Evolutionary conservation across 345 rosid species (phyloP), one percentile per base, ranked within the genome.

Genomic region (Rhodomyrtus tomentosa): DNA sequence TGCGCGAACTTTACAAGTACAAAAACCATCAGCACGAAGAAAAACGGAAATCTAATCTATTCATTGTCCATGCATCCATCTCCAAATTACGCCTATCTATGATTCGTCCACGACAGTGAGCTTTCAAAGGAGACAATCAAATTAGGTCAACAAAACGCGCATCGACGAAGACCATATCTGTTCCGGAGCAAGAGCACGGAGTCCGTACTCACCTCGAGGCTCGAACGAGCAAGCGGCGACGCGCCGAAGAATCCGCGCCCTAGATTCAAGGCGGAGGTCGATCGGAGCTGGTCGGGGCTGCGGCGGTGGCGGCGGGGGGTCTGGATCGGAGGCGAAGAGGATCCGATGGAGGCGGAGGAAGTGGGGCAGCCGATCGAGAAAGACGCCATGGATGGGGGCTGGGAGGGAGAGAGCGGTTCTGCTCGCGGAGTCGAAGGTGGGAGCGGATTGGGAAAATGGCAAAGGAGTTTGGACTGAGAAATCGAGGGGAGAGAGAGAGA

Each of bases 211-310:
- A 29, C 73, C 73, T 14, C 10, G 73, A 59, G 73, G 6, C 29
- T 59, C 73, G 0, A 59, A 27, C 38, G 21, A 59, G 38, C 73
- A 27, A 9, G 1, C 73, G 5, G 73, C 21, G 38, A 29, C 21
- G 0, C 0, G 20, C 73, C 10, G 2, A 59, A 59, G 73, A 59
- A 0, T 0, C 21, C 10, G 21, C 0, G 10, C 73, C 0, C 10
- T 20, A 52, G 59, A 16, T 32, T 21, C 59, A 11, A 81, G 56
- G n/a, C 22, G 27, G 38, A 81, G 56, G n/a, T 12, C 14, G 59
- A 27, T 29, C 38, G 62, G 82, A 81, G 56, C 55, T 2, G 56
- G 24, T 1, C 1, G 15, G 24, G 1, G 48, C 49, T 45, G 49
- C 49, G 49, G 49, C 49, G 48, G 48, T 10, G 49, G 49, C 3